Conservation (phyloP, 2,329 filamentous ascomycete genomes). For the Penicillium sumatraense region DNA sequence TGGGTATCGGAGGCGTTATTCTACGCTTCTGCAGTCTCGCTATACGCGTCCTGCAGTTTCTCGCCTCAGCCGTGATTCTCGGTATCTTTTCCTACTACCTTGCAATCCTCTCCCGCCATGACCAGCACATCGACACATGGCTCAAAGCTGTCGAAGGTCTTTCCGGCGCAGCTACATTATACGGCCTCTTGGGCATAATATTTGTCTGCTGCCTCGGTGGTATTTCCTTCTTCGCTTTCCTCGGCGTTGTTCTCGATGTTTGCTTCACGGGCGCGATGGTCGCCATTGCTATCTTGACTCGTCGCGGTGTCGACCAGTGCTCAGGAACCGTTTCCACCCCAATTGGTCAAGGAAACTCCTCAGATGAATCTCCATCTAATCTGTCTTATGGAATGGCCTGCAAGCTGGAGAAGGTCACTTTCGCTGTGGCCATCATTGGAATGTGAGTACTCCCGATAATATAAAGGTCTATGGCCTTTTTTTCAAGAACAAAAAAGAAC, state of each 20-base stretch:
- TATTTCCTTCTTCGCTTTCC: slow-evolving; percentile 69
- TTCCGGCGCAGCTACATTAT: slow-evolving; percentile 73
- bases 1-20: slow-evolving; percentile 64
- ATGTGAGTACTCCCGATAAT: slow-evolving; percentile 61
- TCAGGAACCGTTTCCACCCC: slow-evolving; percentile 66
- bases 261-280: slow-evolving; percentile 78
- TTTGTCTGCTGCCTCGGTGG: slow-evolving; percentile 82
- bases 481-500: not conserved
- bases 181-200: slow-evolving; percentile 72
- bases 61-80: slow-evolving; percentile 73
- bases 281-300: slow-evolving; percentile 77
- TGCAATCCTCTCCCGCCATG: slow-evolving; percentile 68
- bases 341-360: slow-evolving; percentile 67
- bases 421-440: slow-evolving; percentile 78
- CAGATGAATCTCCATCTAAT: slow-evolving; percentile 53
- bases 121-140: slow-evolving; percentile 65
- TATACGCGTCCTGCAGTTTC: slow-evolving; percentile 75
- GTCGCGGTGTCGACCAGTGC: slow-evolving; percentile 71
- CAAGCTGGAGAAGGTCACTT: slow-evolving; percentile 73
- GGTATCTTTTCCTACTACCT: slow-evolving; percentile 86
- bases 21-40: slow-evolving; percentile 73
- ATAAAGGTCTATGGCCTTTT: too few relatives aligned
- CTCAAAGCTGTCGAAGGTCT: slow-evolving; percentile 78
- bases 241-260: slow-evolving; percentile 77
- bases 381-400: slow-evolving; percentile 67